Evolutionary conservation across 2,329 filamentous ascomycete genomes (phyloP).

Genomic region (Ophiocordyceps camponoti-saundersi): DNA sequence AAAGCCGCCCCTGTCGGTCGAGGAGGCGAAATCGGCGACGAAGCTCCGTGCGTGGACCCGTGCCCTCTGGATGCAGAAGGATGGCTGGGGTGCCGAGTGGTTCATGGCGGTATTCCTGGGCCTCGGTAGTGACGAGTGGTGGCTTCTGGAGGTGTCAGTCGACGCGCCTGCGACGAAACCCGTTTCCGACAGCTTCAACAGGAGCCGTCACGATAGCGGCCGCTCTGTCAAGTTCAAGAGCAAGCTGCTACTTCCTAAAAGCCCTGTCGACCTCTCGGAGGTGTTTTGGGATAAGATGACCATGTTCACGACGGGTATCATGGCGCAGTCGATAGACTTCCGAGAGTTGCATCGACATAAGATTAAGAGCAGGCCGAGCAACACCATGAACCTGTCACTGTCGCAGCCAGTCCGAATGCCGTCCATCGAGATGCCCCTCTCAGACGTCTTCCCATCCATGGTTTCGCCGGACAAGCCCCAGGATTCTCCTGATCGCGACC

Average conservation of each 20-base stretch:
- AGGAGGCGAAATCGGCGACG: constrained; percentile 41
- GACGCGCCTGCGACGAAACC: too few species aligned
- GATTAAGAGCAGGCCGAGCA: constrained; percentile 21
- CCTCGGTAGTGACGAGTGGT: constrained; percentile 62
- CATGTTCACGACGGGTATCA: constrained; percentile 30
- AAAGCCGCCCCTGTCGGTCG: constrained; percentile 28
- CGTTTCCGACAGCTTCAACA: constrained; percentile 4
- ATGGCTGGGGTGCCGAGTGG: constrained; percentile 59
- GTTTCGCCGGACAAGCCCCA: constrained; percentile 5
- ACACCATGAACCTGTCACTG: constrained; percentile 19
- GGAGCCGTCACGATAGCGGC: constrained; percentile 10
- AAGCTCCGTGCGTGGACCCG: constrained; percentile 48
- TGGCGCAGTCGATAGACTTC: constrained; percentile 31
- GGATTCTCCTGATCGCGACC: constrained; percentile 1
- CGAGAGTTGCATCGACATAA: constrained; percentile 26
- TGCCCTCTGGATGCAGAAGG: constrained; percentile 50
- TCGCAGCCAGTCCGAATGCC: constrained; percentile 28
- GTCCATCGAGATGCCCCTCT: constrained; percentile 29
- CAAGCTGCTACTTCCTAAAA: constrained; percentile 24
- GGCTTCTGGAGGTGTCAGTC: constrained; percentile 48
- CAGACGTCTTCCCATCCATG: constrained; percentile 24
- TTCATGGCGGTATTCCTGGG: constrained; percentile 54
- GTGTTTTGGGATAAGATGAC: constrained; percentile 35
- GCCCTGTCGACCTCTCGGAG: constrained; percentile 26
- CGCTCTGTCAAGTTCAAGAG: constrained; percentile 15